A percentile compares a stretch with the other conserved stretches of the same genome.
phyloP scores from a whole-genome alignment of 1,139 yeast species.

The Nakaseomyces delphensis region DNA sequence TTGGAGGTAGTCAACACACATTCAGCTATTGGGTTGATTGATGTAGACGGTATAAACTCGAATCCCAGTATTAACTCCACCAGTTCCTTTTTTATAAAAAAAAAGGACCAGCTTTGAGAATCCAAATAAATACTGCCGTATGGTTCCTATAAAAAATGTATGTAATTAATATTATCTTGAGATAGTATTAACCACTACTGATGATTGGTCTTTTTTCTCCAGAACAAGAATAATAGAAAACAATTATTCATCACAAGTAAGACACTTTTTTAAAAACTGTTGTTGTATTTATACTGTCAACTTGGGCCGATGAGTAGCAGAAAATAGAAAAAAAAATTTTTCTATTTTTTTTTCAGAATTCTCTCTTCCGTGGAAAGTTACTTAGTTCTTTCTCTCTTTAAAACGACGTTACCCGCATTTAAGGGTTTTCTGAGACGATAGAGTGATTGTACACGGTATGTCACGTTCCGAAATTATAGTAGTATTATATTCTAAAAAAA shows the following conservation, averaged over 20 bases:
- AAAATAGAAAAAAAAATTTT: background rate
- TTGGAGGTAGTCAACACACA: constrained; percentile 32
- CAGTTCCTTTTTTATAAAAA: background rate
- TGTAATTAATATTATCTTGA: constrained; percentile 36
- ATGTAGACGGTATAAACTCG: constrained; percentile 15
- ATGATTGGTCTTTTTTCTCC: constrained; percentile 29
- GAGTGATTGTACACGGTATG: background rate
- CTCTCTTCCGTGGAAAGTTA: background rate
- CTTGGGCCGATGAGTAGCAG: too few relatives aligned
- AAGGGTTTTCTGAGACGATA: background rate
- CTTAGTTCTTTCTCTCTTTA: background rate
- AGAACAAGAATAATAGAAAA: too few relatives aligned
- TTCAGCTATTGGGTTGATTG: constrained; percentile 34
- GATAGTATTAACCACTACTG: constrained; percentile 37
- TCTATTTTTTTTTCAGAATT: too few relatives aligned
- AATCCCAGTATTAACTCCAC: constrained; percentile 31
- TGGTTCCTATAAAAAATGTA: constrained; percentile 44
- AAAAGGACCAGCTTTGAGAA: constrained; percentile 14
- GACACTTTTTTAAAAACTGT: background rate
- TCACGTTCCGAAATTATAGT: too few relatives aligned
- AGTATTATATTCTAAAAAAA: too few relatives aligned
- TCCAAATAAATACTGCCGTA: constrained; percentile 31
- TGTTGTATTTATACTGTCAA: constrained; percentile 6
- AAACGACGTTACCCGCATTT: constrained; percentile 1
- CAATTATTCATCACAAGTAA: too few relatives aligned